A percentile compares a stretch with the other conserved stretches of the same genome.
These are phyloP conservation scores for Pseudocercospora vitis DNA, from an alignment of 2,329 filamentous ascomycete species.

Conservation along the genomic window DNA sequence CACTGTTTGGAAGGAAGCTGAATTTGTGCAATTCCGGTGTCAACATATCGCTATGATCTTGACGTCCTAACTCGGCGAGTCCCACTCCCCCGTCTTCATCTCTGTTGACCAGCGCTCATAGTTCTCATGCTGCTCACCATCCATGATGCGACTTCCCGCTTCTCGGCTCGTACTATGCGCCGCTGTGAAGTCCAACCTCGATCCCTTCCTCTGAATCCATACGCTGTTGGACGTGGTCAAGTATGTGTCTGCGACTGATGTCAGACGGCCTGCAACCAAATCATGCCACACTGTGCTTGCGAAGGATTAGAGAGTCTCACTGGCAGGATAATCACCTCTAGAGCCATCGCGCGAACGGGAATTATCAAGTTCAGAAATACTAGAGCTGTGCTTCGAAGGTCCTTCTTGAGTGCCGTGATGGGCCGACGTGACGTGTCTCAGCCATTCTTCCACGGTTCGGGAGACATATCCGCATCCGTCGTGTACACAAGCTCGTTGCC, in stretches of 20 bases:
- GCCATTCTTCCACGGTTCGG: constrained; percentile 19
- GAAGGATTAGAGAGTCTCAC: constrained; percentile 5
- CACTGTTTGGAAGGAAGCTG: not conserved
- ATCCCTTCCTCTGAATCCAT: constrained; percentile 6
- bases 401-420: constrained; percentile 12
- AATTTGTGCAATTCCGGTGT: not conserved
- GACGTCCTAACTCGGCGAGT: constrained; percentile 12
- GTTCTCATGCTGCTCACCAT: constrained; percentile 1
- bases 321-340: not conserved
- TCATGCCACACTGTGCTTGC: not conserved
- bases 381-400: not conserved
- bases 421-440: constrained; percentile 16
- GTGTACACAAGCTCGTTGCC: constrained; percentile 20
- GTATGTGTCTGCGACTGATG: not conserved
- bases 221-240: not conserved
- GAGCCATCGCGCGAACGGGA: not conserved
- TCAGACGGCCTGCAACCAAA: not conserved
- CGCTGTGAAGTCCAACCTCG: not conserved
- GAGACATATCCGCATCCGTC: constrained; percentile 22
- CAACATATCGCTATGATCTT: too few relatives aligned
- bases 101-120: constrained; percentile 17
- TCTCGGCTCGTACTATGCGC: not conserved
- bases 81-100: constrained; percentile 12
- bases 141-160: not conserved
- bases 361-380: not conserved